phyloP scores from a whole-genome alignment of 768 basidiomycete genomes.

The Calocybe cyanea region DNA sequence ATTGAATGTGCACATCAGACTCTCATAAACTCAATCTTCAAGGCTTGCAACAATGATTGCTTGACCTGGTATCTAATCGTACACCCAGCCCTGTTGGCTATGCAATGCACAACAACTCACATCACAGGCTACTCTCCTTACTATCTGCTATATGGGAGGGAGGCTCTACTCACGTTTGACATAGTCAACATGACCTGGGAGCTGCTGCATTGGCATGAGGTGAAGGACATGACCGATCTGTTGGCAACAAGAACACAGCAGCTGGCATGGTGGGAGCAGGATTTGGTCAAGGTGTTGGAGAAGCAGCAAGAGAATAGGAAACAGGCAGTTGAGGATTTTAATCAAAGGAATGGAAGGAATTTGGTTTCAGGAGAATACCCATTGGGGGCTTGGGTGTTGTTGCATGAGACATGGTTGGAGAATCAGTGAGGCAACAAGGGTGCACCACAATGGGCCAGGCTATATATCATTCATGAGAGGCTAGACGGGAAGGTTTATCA shows the following conservation, averaged over 20 bases:
- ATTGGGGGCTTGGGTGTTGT: conserved; percentile 24
- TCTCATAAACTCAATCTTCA: conserved; percentile 16
- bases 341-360: conserved; percentile 9
- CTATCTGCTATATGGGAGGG: conserved; percentile 26
- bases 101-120: conserved; percentile 18
- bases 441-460: background rate
- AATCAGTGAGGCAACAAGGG: conserved; percentile 20
- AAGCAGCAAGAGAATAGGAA: conserved; percentile 7
- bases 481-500: background rate
- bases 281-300: conserved; percentile 11
- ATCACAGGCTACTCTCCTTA: conserved; percentile 29
- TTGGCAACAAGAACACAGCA: conserved; percentile 19
- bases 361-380: conserved; percentile 17
- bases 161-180: conserved; percentile 25
- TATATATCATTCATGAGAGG: conserved; percentile 1
- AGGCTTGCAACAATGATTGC: conserved; percentile 14
- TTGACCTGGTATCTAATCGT: conserved; percentile 24
- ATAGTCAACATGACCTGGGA: conserved; percentile 25
- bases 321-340: conserved; percentile 20
- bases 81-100: conserved; percentile 20
- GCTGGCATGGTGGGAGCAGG: conserved; percentile 15
- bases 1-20: conserved; percentile 26
- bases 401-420: conserved; percentile 27
- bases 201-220: conserved; percentile 20
- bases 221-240: conserved; percentile 18